Evolutionary conservation across 208 protist genomes (phyloP), one percentile per base, ranked within the genome.

Genomic region (Leishmania arabica): DNA sequence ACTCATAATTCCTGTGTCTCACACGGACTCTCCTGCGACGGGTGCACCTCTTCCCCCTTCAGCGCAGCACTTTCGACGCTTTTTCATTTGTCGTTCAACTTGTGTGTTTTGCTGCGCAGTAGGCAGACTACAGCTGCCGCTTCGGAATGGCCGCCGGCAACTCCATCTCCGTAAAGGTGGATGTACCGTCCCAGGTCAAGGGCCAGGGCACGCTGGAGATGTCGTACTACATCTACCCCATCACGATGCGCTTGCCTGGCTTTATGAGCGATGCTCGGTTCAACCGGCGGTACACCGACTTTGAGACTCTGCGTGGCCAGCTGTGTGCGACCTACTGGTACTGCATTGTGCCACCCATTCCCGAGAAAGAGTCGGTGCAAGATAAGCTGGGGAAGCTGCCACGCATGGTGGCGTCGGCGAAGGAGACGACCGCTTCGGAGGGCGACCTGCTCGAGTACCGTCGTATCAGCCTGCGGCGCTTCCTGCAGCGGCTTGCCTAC

Each of bases 271-370:
- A 86, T 31, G 75, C 68, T 34, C 65, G 75, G 15, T 91, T 89
- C 56, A 85, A 82, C 71, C 91, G 96, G 37, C 91, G 96, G 45
- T 98, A 98, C 84, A 94, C 84, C 65, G 96, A 98, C 86, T 98
- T 98, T 75, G 91, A 95, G 76, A 83, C 88, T 78, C 88, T 98
- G 34, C 91, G 93, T 51, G 82, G 85, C 9, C 90, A 93, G 78
- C 85, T 98, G 21, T 80, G 80, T 40, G 90, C 88, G 37, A 62
- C 73, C 62, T 93, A 93, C 66, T 94, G 91, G 81, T 95, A 87
- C 80, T 96, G 92, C 81, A 92, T 98, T 54, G 81, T 97, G 24
- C 95, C 96, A 15, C 95, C 95, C 21, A 92, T 98, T 42, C 96
- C 96, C 0, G 92, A 96, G 82, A 98, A 98, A 89, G 92, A 96